Conservation (phyloP, 192 early-diverging fungal species). For the Gonapodya prolifera region DNA sequence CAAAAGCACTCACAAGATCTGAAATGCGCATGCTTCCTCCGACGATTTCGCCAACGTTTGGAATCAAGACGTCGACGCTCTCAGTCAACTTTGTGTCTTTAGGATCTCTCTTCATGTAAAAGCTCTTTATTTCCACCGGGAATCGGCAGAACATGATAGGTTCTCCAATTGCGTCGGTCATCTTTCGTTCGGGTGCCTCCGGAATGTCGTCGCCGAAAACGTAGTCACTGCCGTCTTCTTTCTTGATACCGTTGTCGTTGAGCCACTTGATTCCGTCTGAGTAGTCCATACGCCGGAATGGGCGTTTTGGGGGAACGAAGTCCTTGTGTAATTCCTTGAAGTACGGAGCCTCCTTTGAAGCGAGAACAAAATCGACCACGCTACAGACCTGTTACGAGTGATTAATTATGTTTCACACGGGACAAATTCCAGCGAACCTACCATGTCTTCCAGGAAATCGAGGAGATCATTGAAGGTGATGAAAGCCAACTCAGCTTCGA, state of each 20-base stretch:
- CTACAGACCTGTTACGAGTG: not conserved
- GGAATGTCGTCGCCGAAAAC: conserved; percentile 99
- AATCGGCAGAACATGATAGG: conserved; percentile 93
- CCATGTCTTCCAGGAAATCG: conserved; percentile 76
- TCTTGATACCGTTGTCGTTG: conserved; percentile 77
- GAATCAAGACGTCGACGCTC: conserved; percentile 96
- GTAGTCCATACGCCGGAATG: conserved; percentile 94
- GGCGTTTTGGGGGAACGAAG: conserved; percentile 69
- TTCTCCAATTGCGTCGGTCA: conserved; percentile 95
- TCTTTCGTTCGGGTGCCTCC: conserved; percentile 90
- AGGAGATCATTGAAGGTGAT: conserved; percentile 86
- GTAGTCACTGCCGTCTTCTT: conserved; percentile 75
- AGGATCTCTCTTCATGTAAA: conserved; percentile 94
- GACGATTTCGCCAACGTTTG: conserved; percentile 94
- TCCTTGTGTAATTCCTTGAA: conserved; percentile 83
- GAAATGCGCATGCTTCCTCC: conserved; percentile 97
- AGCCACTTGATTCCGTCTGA: conserved; percentile 91
- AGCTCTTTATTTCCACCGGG: conserved; percentile 95
- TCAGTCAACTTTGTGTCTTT: conserved; percentile 82
- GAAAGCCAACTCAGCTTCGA: conserved; percentile 93
- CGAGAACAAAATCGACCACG: conserved; percentile 65
- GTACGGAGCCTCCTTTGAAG: conserved; percentile 61
- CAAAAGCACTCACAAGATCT: conserved; percentile 40
- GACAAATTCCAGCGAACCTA: conserved; percentile 20
- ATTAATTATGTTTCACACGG: not conserved